A percentile compares a stretch with the other conserved stretches of the same genome.
phyloP scores from a whole-genome alignment of 2,329 filamentous ascomycete species.

The Aspergillus glaucus region DNA sequence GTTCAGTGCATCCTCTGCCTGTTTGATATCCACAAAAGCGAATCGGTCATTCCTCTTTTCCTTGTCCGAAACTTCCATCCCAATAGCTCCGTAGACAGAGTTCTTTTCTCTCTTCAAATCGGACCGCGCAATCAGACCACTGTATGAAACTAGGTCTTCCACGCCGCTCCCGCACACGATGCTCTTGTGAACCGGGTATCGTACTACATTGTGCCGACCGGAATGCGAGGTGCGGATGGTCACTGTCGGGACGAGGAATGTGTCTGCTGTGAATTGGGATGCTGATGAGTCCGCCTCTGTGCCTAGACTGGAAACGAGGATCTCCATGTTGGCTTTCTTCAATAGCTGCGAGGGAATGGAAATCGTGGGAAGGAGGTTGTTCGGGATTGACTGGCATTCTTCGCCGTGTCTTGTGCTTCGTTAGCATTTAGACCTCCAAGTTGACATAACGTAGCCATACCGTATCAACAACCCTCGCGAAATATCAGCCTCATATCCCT shows the following conservation, averaged over 20 bases:
- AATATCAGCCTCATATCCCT: slow-evolving; percentile 41
- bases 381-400: slow-evolving; percentile 40
- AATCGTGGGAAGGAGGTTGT: slow-evolving; percentile 50
- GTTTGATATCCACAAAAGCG: slow-evolving; percentile 56
- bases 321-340: slow-evolving; percentile 53
- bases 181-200: slow-evolving; percentile 77
- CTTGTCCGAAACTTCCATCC: slow-evolving; percentile 43
- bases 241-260: slow-evolving; percentile 68
- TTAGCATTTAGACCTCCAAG: not conserved
- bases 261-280: slow-evolving; percentile 48
- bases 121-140: slow-evolving; percentile 25
- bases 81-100: slow-evolving; percentile 32
- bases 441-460: slow-evolving; percentile 12
- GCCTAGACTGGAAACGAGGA: slow-evolving; percentile 51
- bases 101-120: slow-evolving; percentile 23
- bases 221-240: slow-evolving; percentile 61
- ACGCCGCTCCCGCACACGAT: slow-evolving; percentile 69
- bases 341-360: slow-evolving; percentile 51
- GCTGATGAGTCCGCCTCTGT: slow-evolving; percentile 46
- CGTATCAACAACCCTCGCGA: slow-evolving; percentile 58
- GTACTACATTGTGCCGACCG: slow-evolving; percentile 60
- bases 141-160: slow-evolving; percentile 50
- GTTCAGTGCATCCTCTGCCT: slow-evolving; percentile 57
- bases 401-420: slow-evolving; percentile 48
- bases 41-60: slow-evolving; percentile 21